These are phyloP conservation scores for Paraleonurus japonicus DNA, from an alignment of 257 asterid genomes.

Conservation along the genomic window DNA sequence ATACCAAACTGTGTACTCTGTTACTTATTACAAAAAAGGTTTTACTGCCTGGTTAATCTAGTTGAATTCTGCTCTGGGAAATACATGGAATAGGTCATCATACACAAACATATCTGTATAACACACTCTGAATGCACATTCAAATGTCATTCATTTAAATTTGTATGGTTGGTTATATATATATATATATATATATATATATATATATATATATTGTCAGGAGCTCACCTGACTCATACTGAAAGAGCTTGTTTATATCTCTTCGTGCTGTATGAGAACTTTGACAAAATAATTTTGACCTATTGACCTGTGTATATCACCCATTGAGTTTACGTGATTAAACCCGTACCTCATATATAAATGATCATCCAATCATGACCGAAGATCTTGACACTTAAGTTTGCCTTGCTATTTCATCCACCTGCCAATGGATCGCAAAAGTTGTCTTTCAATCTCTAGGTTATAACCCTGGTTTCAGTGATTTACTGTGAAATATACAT, in stretches of 20 bases:
- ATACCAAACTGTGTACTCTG: slow-evolving; percentile 9
- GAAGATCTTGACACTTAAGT: not conserved
- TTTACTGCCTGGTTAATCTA: not conserved
- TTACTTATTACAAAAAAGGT: not conserved
- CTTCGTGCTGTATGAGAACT: not conserved
- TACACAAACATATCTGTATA: not conserved
- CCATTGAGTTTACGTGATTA: not conserved
- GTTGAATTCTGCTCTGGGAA: not conserved
- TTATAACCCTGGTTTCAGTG: not conserved
- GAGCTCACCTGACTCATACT: not conserved
- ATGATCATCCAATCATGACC: not conserved
- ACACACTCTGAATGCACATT: not conserved
- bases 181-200: no score
- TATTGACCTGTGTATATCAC: not conserved
- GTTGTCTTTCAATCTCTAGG: not conserved
- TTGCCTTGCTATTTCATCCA: slow-evolving; percentile 1
- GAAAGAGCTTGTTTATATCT: not conserved
- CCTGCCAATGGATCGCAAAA: not conserved
- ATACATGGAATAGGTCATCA: not conserved
- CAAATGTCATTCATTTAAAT: not conserved
- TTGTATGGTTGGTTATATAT: not conserved
- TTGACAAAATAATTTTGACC: not conserved
- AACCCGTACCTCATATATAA: not conserved
- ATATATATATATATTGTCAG: no score
- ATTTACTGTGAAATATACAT: not conserved